Percentiles rank a stretch among this genome's conserved stretches.
Evolutionary conservation across 2,329 filamentous ascomycete species (phyloP).

Genomic region (Diaporthe citriasiana): DNA sequence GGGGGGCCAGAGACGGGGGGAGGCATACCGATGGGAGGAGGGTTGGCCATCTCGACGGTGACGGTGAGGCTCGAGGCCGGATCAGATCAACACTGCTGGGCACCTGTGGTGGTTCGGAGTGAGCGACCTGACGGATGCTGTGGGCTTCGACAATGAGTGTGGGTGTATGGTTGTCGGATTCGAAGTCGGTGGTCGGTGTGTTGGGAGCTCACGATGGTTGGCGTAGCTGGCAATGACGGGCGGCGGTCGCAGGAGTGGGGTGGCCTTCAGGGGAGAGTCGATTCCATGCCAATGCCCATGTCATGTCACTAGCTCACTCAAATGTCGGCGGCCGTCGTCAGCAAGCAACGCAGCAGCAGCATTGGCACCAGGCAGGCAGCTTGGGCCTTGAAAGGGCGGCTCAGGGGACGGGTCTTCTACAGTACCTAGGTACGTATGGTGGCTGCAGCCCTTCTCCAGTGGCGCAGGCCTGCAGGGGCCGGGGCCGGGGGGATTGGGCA

Average conservation of each 20-base stretch:
- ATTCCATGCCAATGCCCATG: constrained; percentile 22
- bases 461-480: constrained; percentile 4
- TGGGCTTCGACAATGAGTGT: constrained; percentile 12
- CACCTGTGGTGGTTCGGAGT: background rate
- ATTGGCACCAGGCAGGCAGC: background rate
- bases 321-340: constrained; percentile 3
- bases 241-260: constrained; percentile 44
- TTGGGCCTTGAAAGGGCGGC: background rate
- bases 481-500: background rate
- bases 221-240: constrained; percentile 35
- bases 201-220: constrained; percentile 36
- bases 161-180: constrained; percentile 12
- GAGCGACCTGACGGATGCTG: background rate
- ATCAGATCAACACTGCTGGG: background rate
- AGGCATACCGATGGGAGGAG: constrained; percentile 68
- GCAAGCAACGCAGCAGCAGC: constrained; percentile 4
- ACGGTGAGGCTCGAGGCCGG: constrained; percentile 48
- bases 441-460: constrained; percentile 21
- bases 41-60: constrained; percentile 61
- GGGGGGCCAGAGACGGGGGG: constrained; percentile 41
- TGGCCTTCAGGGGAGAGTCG: constrained; percentile 40
- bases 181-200: background rate
- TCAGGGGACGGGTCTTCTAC: constrained; percentile 1
- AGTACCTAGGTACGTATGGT: too few relatives aligned
- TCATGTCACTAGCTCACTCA: constrained; percentile 2